Evolutionary conservation across 805 yeast genomes (phyloP), one percentile per base, ranked within the genome.

Genomic region (Ogataea henricii): DNA sequence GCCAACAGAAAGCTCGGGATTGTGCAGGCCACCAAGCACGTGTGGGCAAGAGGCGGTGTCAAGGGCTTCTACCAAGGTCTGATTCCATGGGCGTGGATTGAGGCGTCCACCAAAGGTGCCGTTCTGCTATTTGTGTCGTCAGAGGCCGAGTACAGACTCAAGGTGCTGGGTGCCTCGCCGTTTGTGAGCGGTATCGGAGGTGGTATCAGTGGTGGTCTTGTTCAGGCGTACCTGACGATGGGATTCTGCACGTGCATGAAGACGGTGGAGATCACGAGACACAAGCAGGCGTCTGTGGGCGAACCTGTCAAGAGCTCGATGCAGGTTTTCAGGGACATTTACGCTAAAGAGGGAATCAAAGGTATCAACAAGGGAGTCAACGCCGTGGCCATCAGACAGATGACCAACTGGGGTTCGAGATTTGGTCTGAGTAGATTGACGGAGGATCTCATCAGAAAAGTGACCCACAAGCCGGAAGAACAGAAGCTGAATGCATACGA

Each of bases 21-120:
- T 53, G 57, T 80, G 9, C 82, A 82, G 57, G 88, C 96, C 22
- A 76, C 84, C 44, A 77, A 77, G 49, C 76, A 82, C 34, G 91
- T 94, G 52, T 89, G 96, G 94, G 78, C 94, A 13, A 82, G 99
- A 62, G 99, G 99, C 56, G 99, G 99, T 45, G 60, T 85, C 14
- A 65, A 80, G 23, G 99, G 98, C 0, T 94, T 91, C 72, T 94
- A 91, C 71, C 99, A 94, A 69, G 99, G 99, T 26, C 77, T 94
- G 65, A 91, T 92, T 55, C 99, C 99, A 40, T 94, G 99, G 99
- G 99, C 98, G 6, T 91, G 98, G 97, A 87, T 94, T 58, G 99
- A 92, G 70, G 99, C 97, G 8, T 87, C 96, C n/a, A 94, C 99
- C 30, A 94, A 94, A 69, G 99, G 99, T 67, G 97, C 98, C 4